Percentiles rank a stretch among this genome's conserved stretches.
phyloP scores from a whole-genome alignment of 352 stramenopile species.

The Globisporangium canariense region DNA sequence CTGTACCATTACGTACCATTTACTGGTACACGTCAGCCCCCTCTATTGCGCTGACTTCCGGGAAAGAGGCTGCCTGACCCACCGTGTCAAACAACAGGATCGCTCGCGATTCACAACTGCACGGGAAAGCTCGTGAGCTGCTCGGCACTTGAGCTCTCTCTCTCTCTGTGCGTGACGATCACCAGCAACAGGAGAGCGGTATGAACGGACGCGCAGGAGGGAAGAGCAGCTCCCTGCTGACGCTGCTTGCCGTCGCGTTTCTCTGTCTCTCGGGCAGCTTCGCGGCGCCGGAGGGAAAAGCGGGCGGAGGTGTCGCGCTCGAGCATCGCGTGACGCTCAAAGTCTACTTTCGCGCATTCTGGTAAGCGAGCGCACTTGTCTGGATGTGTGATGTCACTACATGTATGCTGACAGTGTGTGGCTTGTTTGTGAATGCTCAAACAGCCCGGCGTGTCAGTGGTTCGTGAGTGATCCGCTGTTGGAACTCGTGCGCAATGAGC shows the following conservation, averaged over 20 bases:
- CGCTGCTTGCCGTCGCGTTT: slow-evolving; percentile 1
- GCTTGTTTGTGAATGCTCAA: not conserved
- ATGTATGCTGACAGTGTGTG: not conserved
- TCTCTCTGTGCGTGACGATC: not conserved
- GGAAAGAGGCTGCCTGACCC: not conserved
- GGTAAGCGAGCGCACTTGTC: slow-evolving; percentile 23
- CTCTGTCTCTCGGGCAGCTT: not conserved
- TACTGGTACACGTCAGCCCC: slow-evolving; percentile 1
- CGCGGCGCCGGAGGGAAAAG: slow-evolving; percentile 1
- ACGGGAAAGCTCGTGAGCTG: not conserved
- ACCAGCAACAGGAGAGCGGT: not conserved
- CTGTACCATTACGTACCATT: not conserved
- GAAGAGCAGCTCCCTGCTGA: slow-evolving; percentile 2
- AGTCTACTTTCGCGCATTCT: slow-evolving; percentile 77
- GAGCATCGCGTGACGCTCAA: slow-evolving; percentile 53
- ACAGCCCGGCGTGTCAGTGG: slow-evolving; percentile 77
- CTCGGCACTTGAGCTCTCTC: not conserved
- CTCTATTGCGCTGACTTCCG: slow-evolving; percentile 1
- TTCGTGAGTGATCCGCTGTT: slow-evolving; percentile 70
- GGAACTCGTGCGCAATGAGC: slow-evolving; percentile 60
- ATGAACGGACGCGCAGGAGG: not conserved
- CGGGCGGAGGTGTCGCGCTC: slow-evolving; percentile 18
- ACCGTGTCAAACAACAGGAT: slow-evolving; percentile 6
- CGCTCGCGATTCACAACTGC: not conserved
- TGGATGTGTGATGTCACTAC: not conserved